Conservation (phyloP, 2,329 filamentous ascomycete species). For the Fusarium bactridioides region DNA sequence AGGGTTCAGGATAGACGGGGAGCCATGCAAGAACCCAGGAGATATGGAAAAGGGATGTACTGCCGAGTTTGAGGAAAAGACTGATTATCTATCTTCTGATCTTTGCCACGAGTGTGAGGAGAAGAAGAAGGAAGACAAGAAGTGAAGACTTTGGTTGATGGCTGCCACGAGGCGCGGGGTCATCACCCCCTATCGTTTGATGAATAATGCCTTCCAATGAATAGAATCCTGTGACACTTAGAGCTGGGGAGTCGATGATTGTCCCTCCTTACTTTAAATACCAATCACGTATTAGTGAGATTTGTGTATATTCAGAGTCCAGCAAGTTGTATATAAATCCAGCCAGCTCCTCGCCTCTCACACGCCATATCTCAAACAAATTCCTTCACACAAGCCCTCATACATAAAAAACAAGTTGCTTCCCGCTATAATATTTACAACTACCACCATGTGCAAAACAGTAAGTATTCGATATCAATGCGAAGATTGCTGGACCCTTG, state of each 20-base stretch:
- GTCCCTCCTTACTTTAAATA: no score
- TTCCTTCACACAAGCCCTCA: background rate
- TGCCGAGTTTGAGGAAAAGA: background rate
- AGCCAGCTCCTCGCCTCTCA: fast-evolving
- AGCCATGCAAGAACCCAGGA: background rate
- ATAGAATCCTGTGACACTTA: fast-evolving
- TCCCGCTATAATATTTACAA: no score
- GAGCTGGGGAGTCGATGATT: fast-evolving
- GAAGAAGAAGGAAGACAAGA: background rate
- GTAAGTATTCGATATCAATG: background rate
- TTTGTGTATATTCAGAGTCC: no score
- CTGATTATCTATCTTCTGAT: background rate
- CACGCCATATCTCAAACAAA: no score
- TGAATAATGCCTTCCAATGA: fast-evolving
- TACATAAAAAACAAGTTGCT: no score
- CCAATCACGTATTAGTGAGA: no score
- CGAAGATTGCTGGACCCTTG: background rate
- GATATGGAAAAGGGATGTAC: background rate
- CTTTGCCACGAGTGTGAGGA: background rate
- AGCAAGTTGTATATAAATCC: background rate
- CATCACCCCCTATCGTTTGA: background rate
- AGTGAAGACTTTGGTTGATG: background rate
- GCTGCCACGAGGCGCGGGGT: fast-evolving
- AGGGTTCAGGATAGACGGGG: background rate
- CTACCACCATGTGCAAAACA: background rate